Evolutionary conservation across 768 basidiomycete species (phyloP).

Genomic region (Amanita exitialis): DNA sequence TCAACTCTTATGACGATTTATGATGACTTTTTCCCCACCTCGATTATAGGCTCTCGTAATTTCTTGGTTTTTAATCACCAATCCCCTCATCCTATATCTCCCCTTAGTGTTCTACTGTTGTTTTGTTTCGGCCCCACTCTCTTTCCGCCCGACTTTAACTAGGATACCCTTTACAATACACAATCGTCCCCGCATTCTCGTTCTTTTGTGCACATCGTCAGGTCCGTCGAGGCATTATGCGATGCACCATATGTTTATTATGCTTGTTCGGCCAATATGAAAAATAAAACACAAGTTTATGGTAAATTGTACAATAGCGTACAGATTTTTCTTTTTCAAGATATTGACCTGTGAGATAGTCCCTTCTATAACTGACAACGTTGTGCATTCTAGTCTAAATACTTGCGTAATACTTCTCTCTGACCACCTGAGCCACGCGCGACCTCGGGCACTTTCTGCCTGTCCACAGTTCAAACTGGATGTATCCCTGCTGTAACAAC

Average conservation of each 20-base stretch:
- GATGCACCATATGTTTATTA: slow-evolving; percentile 1
- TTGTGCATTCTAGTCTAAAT: background rate
- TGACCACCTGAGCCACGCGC: slow-evolving; percentile 36
- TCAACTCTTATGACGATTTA: slow-evolving; percentile 6
- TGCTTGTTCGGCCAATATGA: background rate
- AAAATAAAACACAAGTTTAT: background rate
- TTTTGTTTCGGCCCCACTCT: slow-evolving; percentile 14
- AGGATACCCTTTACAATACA: slow-evolving; percentile 17
- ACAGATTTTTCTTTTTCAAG: background rate
- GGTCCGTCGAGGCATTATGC: background rate
- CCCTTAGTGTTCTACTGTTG: slow-evolving; percentile 8
- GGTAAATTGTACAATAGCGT: background rate
- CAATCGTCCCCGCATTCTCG: background rate
- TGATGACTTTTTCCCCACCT: background rate
- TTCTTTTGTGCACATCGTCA: too few relatives aligned
- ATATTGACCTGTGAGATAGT: background rate
- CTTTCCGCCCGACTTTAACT: slow-evolving; percentile 13
- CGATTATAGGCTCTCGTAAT: slow-evolving; percentile 3
- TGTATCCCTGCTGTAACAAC: slow-evolving; percentile 81
- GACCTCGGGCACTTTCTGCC: slow-evolving; percentile 47
- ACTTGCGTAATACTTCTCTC: slow-evolving; percentile 27
- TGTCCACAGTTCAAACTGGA: slow-evolving; percentile 80
- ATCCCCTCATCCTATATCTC: background rate
- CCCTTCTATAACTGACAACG: too few relatives aligned
- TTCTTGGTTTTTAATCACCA: background rate